A percentile compares a stretch with the other conserved stretches of the same genome.
Conservation (phyloP, 805 yeast species). For the Hanseniaspora occidentalis region DNA sequence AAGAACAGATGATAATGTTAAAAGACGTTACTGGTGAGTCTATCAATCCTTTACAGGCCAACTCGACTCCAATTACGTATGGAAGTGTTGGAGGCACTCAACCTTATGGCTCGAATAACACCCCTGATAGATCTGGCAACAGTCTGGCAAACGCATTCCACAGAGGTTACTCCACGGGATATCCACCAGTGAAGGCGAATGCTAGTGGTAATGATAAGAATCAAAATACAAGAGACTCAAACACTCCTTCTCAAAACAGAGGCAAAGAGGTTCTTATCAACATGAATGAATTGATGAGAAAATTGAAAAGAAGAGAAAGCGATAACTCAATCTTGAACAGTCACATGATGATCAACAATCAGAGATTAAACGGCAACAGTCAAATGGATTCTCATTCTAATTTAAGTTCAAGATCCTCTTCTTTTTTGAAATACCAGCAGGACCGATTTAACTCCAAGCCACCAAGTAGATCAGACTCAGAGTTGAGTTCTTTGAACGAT, state of each 20-base stretch:
- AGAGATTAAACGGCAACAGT: not conserved
- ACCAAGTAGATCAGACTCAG: constrained; percentile 29
- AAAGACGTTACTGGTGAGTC: not conserved
- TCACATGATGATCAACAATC: not conserved
- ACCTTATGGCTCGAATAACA: too few species aligned
- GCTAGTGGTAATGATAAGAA: not conserved
- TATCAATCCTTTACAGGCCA: not conserved
- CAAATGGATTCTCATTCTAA: not conserved
- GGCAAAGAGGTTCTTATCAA: not conserved
- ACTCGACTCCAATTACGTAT: too few species aligned
- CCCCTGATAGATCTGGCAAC: too few species aligned
- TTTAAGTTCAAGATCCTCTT: not conserved
- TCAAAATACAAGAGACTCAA: not conserved
- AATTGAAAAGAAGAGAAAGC: constrained; percentile 1
- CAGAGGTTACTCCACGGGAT: not conserved
- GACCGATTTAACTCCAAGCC: constrained; percentile 25
- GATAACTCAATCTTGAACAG: not conserved
- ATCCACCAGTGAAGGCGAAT: not conserved
- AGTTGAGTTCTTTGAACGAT: constrained; percentile 72
- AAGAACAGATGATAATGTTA: constrained; percentile 29
- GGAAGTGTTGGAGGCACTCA: not conserved
- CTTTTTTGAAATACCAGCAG: not conserved
- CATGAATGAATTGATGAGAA: constrained; percentile 1
- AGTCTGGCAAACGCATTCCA: not conserved
- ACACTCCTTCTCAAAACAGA: not conserved